Base-by-base conservation (phyloP, 345 rosid genomes). In the Lepidium aucheri region DNA sequence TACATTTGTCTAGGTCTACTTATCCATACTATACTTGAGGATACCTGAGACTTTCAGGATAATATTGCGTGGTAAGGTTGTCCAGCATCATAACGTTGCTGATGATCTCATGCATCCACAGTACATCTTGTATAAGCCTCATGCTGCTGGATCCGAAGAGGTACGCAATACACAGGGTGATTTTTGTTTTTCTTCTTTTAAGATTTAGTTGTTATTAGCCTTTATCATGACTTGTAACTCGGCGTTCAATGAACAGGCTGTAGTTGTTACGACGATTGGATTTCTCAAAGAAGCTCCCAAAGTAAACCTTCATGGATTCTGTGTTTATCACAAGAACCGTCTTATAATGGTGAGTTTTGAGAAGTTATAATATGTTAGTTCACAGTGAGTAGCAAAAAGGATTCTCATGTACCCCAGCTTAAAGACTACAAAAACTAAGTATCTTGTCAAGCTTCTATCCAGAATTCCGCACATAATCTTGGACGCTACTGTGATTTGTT, bases 261-360 rank as follows among this genome's bases (percentile, higher is more conserved):
- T 68, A 50, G 94, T 86, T 46, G 74, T 88, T 43, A 90, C 96
- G 45, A 93, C 96, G 30, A 88, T 93, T 41, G 98, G 98, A 39
- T 93, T 93, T 83, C 63, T 90, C 47, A 90, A 93, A 79, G 96
- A 90, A 73, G 91, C 98, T 77, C 98, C 98, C 12, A 76, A 74
- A 34, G 74, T 90, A 43, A 79, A 72, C 63, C 55, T 90, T 62
- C 89, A 83, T 50, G 98, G 97, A 59, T 93, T 93, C 79, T 88
- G 82, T 63, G 82, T 93, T 47, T 93, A 90, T 73, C 91, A 93
- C 79, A 93, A 85, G 78, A 93, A 93, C 77, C 97, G 98, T 43
- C 80, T 93, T 26, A 88, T 93, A 64, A 76, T 83, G 91, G 98
- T 90, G 70, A 67, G 55, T 63, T 62, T 63, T 55, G 22, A 12